These are phyloP conservation scores for Oryza punctata DNA, from an alignment of 176 grass and related monocot genomes.

Conservation along the genomic window DNA sequence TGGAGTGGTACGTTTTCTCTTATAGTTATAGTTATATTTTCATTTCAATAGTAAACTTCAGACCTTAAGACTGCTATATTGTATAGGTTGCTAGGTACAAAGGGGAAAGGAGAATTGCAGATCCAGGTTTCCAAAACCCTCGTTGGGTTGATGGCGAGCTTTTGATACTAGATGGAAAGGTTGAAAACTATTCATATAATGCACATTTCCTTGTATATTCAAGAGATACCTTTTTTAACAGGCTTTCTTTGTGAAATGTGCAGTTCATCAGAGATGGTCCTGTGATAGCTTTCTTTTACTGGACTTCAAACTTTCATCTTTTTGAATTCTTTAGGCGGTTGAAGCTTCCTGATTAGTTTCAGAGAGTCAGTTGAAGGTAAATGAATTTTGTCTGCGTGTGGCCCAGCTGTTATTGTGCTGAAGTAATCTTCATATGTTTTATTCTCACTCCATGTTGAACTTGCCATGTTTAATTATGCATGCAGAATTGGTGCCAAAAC, in stretches of 20 bases:
- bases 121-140: constrained; percentile 71
- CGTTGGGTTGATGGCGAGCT: constrained; percentile 93
- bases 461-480: constrained; percentile 21
- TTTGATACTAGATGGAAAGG: constrained; percentile 92
- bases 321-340: constrained; percentile 86
- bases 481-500: constrained; percentile 19
- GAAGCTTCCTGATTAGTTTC: constrained; percentile 70
- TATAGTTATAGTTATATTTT: constrained; percentile 9
- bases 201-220: constrained; percentile 19
- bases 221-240: constrained; percentile 34
- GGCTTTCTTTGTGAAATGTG: constrained; percentile 49
- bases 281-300: constrained; percentile 92
- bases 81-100: constrained; percentile 86
- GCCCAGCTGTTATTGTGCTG: constrained; percentile 8
- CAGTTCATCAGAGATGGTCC: constrained; percentile 91
- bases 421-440: constrained; percentile 16
- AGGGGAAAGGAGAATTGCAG: constrained; percentile 78
- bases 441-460: not conserved
- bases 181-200: constrained; percentile 51
- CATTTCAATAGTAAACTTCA: constrained; percentile 22
- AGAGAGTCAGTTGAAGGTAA: constrained; percentile 45
- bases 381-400: constrained; percentile 17
- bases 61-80: constrained; percentile 38
- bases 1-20: constrained; percentile 80
- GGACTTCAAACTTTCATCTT: constrained; percentile 78